A percentile compares a stretch with the other conserved stretches of the same genome.
These are phyloP conservation scores for Boletus rufocinnamomeus DNA, from an alignment of 768 basidiomycete genomes.

Conservation along the genomic window DNA sequence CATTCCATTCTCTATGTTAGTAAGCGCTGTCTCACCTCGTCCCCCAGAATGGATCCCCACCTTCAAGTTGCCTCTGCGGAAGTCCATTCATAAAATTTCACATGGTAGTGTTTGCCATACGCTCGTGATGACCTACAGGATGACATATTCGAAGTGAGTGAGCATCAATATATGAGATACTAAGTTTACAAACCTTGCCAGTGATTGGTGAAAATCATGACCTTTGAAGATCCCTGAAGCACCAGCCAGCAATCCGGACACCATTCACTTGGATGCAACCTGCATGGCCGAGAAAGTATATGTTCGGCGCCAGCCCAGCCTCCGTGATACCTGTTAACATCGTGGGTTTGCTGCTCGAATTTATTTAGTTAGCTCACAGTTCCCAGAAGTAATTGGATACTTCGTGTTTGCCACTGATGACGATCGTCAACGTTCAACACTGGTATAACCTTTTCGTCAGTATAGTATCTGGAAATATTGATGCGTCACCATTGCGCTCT, in stretches of 20 bases:
- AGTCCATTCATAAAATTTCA: too few relatives aligned
- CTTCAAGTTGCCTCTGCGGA: too few relatives aligned
- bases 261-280: slow-evolving; percentile 89
- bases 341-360: slow-evolving; percentile 3
- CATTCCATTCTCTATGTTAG: too few relatives aligned
- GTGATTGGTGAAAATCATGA: slow-evolving; percentile 69
- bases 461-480: slow-evolving; percentile 72
- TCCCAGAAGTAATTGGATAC: slow-evolving; percentile 98
- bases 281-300: slow-evolving; percentile 93
- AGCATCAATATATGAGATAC: slow-evolving; percentile 1
- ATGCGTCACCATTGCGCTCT: too few relatives aligned
- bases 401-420: slow-evolving; percentile 98
- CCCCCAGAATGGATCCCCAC: too few relatives aligned
- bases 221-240: slow-evolving; percentile 90
- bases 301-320: slow-evolving; percentile 97
- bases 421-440: slow-evolving; percentile 85
- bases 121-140: slow-evolving; percentile 87
- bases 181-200: slow-evolving; percentile 49
- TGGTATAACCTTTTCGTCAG: slow-evolving; percentile 75
- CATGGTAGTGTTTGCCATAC: too few relatives aligned
- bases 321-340: slow-evolving; percentile 75
- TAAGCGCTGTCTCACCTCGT: too few relatives aligned
- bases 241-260: slow-evolving; percentile 82
- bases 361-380: slow-evolving; percentile 55
- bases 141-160: slow-evolving; percentile 13